These are phyloP conservation scores for Yueomyces sinensis DNA, from an alignment of 805 yeast species.

Conservation along the genomic window DNA sequence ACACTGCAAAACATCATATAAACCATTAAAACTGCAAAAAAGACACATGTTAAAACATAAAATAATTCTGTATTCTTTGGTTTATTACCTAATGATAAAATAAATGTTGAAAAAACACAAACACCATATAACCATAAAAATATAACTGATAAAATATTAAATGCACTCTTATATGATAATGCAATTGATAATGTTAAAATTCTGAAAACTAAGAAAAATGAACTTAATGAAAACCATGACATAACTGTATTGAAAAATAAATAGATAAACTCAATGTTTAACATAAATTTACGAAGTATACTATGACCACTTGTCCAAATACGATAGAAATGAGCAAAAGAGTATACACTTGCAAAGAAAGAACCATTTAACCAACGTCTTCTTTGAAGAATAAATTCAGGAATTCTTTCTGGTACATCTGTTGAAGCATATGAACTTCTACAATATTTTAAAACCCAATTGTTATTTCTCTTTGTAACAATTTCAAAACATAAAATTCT, in stretches of 20 bases:
- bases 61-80: slow-evolving; percentile 81
- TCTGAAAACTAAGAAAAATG: slow-evolving; percentile 81
- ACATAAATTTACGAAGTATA: slow-evolving; percentile 46
- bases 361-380: slow-evolving; percentile 97
- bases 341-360: slow-evolving; percentile 84
- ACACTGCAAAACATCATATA: slow-evolving; percentile 84
- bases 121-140: slow-evolving; percentile 78
- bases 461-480: slow-evolving; percentile 65
- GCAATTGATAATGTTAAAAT: slow-evolving; percentile 73
- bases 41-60: slow-evolving; percentile 57
- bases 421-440: slow-evolving; percentile 85
- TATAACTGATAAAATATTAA: slow-evolving; percentile 62
- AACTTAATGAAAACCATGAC: slow-evolving; percentile 88
- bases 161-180: slow-evolving; percentile 41
- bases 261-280: slow-evolving; percentile 70
- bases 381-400: slow-evolving; percentile 83
- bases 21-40: slow-evolving; percentile 81
- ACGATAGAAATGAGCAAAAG: slow-evolving; percentile 62
- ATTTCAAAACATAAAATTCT: slow-evolving; percentile 89
- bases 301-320: slow-evolving; percentile 75
- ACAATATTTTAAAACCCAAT: slow-evolving; percentile 76
- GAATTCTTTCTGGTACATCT: slow-evolving; percentile 82
- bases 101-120: slow-evolving; percentile 73
- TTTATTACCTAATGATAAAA: slow-evolving; percentile 83
- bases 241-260: slow-evolving; percentile 62